Conservation (phyloP, 176 grass and related monocot species). For the Cenchrus purpureus region DNA sequence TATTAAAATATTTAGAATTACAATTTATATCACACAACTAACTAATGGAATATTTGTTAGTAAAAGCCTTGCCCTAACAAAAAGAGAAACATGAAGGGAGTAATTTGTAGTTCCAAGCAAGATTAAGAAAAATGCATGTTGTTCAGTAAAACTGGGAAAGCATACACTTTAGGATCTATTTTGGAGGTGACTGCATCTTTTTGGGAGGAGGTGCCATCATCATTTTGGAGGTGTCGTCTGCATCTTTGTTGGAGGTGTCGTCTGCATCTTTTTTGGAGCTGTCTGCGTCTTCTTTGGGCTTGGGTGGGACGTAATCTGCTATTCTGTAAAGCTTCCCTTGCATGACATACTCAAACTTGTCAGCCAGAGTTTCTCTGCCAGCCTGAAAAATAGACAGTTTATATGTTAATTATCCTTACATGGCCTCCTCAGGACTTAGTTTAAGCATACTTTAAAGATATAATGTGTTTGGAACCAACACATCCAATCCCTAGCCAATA, state of each 20-base stretch:
- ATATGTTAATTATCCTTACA: conserved; percentile 1
- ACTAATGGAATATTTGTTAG: neutral
- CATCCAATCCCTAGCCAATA: no score
- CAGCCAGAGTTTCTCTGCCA: conserved; percentile 70
- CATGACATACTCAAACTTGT: conserved; percentile 89
- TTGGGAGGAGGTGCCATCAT: neutral
- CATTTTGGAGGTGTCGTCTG: neutral
- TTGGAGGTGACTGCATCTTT: conserved; percentile 37
- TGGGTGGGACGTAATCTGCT: conserved; percentile 10
- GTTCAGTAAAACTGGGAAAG: conserved; percentile 18
- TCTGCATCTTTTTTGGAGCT: neutral
- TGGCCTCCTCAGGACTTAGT: neutral
- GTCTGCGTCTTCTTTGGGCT: neutral
- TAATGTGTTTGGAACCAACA: no score
- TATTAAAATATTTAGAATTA: neutral
- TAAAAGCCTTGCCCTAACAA: neutral
- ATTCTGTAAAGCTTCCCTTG: conserved; percentile 91
- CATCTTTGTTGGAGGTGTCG: neutral
- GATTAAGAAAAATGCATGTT: neutral
- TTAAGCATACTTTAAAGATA: no score
- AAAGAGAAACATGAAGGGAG: neutral
- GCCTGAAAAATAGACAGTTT: conserved; percentile 53
- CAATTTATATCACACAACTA: neutral
- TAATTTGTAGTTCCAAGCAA: neutral
- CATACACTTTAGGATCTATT: conserved; percentile 56